Conservation (phyloP, 345 rosid genomes). For the Eucalyptus marginata region DNA sequence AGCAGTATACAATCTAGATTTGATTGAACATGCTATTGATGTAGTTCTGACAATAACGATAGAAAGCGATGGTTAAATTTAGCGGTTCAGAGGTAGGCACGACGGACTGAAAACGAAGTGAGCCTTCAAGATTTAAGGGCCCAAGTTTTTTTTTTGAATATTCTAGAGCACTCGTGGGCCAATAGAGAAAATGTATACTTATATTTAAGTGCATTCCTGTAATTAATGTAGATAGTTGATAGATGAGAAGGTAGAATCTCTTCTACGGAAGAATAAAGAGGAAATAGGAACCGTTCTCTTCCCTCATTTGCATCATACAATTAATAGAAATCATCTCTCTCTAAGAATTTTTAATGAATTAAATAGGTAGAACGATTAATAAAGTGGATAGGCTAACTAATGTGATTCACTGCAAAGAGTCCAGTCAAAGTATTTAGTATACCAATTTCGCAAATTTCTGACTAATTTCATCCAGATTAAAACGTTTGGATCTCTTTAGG, state of each 20-base stretch:
- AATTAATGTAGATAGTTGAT: neutral
- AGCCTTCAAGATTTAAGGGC: neutral
- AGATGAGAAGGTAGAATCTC: neutral
- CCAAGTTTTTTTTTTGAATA: neutral
- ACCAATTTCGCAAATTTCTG: neutral
- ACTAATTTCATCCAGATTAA: neutral
- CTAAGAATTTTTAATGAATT: neutral
- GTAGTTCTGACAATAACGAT: neutral
- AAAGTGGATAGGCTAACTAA: neutral
- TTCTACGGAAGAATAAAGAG: rapidly evolving
- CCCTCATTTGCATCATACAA: neutral
- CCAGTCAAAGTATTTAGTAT: neutral
- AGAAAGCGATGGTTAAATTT: neutral
- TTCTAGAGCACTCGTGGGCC: neutral
- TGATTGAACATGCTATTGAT: neutral
- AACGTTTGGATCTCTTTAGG: neutral
- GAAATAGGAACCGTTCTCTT: neutral
- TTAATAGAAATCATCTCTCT: neutral
- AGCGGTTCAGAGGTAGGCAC: neutral
- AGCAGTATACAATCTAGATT: neutral
- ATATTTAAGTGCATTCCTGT: rapidly evolving
- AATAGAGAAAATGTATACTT: neutral
- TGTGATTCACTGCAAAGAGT: neutral
- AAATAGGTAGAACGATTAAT: neutral
- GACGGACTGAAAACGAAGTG: neutral